Evolutionary conservation across 495 filamentous ascomycete species (phyloP), one percentile per base, ranked within the genome.

Genomic region (Daldinia caldariorum): DNA sequence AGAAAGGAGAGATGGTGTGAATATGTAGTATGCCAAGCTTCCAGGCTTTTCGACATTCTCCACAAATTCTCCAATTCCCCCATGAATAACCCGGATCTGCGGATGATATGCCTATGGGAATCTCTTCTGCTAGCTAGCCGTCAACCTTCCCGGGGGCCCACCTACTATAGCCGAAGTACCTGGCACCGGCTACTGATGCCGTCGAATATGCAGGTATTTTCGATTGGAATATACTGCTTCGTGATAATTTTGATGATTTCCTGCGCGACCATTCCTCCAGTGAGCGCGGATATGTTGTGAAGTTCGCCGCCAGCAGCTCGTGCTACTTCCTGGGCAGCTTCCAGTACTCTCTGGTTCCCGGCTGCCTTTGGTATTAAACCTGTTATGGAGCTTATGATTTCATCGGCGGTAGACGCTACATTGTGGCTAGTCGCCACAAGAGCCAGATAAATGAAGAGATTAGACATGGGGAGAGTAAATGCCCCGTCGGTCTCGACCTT

Each of bases 221-320:
- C 93, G 60, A 97, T 87, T 16, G 95, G 95, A 12, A 97, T 87
- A 83, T 99, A 99, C 84, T 99, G 95, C 79, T 92, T 89, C 54
- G 95, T 99, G 66, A 98, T 85, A 31, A 97, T 89, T 84, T 99
- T 99, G 77, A 98, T 93, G 32, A 93, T 87, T 83, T 99, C 95
- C 80, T 99, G 95, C 32, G 94, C 92, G 26, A 96, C 91, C 80
- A 99, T 89, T 0, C 95, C 96, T 18, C 96, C 95, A 7, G 90
- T 91, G 53, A 98, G 78, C 26, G 94, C 89, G n/a, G 94, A 89
- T 56, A 97, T 92, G 77, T 97, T 97, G 81, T 98, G 96, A 70
- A 99, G 82, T 79, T 99, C 95, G 47, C 88, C 91, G 35, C 93
- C 93, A 58, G 89, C 90, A 34, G 91, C 91, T 37, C 94, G 86